These are phyloP conservation scores for Ogataea hybrid DNA, from an alignment of 1,139 yeast genomes.

Conservation along the genomic window DNA sequence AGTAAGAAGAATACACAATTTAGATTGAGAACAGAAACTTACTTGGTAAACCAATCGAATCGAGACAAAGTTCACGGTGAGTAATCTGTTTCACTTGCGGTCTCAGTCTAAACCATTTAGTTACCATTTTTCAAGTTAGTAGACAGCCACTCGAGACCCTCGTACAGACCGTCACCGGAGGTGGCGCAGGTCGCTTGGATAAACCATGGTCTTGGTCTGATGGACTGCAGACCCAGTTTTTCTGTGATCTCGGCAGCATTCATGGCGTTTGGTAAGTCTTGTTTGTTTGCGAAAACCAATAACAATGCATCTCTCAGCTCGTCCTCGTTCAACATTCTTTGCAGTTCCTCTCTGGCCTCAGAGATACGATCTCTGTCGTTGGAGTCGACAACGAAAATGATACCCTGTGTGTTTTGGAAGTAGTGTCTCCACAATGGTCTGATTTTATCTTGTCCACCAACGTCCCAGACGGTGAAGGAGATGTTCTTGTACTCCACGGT, in stretches of 20 bases:
- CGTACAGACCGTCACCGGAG: conserved; percentile 88
- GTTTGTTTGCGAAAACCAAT: conserved; percentile 89
- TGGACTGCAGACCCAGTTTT: conserved; percentile 76
- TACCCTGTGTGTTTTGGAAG: conserved; percentile 93
- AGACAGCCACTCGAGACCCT: conserved; percentile 89
- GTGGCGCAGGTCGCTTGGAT: conserved; percentile 89
- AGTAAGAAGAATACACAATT: conserved; percentile 19
- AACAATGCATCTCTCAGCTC: conserved; percentile 89
- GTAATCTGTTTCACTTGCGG: conserved; percentile 10
- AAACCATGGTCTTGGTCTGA: conserved; percentile 89
- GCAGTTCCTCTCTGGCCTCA: conserved; percentile 91
- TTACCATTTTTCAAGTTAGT: conserved; percentile 68
- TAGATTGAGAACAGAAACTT: conserved; percentile 13
- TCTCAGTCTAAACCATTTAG: conserved; percentile 21
- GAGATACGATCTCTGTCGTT: conserved; percentile 92
- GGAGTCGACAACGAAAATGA: conserved; percentile 88
- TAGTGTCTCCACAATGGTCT: conserved; percentile 96
- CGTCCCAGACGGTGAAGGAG: conserved; percentile 95
- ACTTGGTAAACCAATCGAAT: conserved; percentile 7
- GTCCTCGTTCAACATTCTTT: conserved; percentile 92
- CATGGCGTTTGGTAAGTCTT: conserved; percentile 91
- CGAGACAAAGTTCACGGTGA: conserved; percentile 3
- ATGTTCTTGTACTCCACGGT: conserved; percentile 94
- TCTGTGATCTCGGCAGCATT: conserved; percentile 88
- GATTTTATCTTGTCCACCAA: conserved; percentile 96